Percentiles rank a stretch among this genome's conserved stretches.
Evolutionary conservation across 768 basidiomycete genomes (phyloP).

Genomic region (Lactifluus piperatus): DNA sequence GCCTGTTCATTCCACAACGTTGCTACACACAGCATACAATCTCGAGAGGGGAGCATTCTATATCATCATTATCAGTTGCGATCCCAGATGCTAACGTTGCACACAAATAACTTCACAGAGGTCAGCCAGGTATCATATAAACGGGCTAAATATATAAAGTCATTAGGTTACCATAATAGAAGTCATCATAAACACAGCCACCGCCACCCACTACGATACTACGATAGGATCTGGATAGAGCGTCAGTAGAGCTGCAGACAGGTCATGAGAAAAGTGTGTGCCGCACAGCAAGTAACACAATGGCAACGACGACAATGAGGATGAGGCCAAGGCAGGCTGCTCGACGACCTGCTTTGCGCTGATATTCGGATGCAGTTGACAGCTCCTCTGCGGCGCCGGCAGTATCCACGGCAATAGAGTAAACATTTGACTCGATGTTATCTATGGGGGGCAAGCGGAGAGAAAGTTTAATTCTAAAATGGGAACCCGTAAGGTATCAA

Average conservation of each 20-base stretch:
- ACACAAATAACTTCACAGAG: not conserved
- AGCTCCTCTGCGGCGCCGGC: constrained; percentile 79
- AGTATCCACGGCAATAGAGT: constrained; percentile 77
- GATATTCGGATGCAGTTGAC: constrained; percentile 83
- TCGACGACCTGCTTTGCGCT: constrained; percentile 85
- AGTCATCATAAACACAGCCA: not conserved
- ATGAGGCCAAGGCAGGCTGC: constrained; percentile 88
- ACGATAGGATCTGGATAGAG: not conserved
- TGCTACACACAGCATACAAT: not conserved
- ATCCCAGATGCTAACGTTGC: not conserved
- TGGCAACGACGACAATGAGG: constrained; percentile 72
- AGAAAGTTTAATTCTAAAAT: not conserved
- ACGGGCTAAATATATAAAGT: not conserved
- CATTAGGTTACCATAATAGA: constrained; percentile 15
- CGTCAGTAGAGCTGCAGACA: not conserved
- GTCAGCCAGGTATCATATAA: not conserved
- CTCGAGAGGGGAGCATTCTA: not conserved
- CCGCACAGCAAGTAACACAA: constrained; percentile 88
- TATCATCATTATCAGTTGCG: not conserved
- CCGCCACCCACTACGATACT: not conserved
- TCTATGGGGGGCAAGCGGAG: constrained; percentile 38
- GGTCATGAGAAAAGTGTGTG: not conserved
- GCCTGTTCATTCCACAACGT: not conserved
- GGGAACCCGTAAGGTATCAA: no score
- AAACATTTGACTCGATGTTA: constrained; percentile 91